phyloP scores from a whole-genome alignment of 1,284 basidiomycete genomes.

The Rhodofomes roseus region DNA sequence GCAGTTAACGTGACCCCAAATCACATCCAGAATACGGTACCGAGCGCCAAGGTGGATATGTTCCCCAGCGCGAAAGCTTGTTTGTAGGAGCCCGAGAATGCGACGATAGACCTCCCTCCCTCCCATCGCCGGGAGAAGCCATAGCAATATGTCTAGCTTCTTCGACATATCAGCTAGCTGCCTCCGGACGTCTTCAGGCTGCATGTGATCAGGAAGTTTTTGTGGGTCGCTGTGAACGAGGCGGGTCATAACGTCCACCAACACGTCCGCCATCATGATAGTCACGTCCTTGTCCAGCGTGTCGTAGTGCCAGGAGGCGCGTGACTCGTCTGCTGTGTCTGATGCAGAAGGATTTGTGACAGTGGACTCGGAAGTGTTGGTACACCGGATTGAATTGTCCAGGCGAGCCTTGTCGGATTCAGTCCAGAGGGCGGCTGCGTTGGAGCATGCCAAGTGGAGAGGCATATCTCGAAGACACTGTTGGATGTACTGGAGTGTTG shows the following conservation, averaged over 20 bases:
- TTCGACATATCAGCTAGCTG: not conserved
- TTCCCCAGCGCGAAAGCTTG: no score
- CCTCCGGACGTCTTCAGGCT: not conserved
- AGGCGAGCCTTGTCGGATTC: not conserved
- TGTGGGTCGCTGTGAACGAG: not conserved
- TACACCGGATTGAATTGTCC: not conserved
- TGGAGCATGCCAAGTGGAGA: not conserved
- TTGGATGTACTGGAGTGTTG: not conserved
- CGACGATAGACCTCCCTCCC: no score
- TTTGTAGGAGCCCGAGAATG: no score
- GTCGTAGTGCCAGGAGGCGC: not conserved
- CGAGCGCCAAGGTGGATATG: no score
- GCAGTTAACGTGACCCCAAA: no score
- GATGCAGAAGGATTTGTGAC: no score
- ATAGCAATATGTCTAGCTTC: not conserved
- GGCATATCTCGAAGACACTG: not conserved
- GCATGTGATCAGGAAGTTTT: not conserved
- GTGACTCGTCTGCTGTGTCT: no score
- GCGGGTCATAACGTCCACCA: not conserved
- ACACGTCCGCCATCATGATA: not conserved
- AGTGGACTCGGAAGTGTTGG: no score
- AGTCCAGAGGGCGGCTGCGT: not conserved
- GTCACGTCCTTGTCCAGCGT: not conserved
- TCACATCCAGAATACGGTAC: no score
- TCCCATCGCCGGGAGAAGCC: no score